Conservation (phyloP, 805 yeast species). For the Barnettozyma siamensis region DNA sequence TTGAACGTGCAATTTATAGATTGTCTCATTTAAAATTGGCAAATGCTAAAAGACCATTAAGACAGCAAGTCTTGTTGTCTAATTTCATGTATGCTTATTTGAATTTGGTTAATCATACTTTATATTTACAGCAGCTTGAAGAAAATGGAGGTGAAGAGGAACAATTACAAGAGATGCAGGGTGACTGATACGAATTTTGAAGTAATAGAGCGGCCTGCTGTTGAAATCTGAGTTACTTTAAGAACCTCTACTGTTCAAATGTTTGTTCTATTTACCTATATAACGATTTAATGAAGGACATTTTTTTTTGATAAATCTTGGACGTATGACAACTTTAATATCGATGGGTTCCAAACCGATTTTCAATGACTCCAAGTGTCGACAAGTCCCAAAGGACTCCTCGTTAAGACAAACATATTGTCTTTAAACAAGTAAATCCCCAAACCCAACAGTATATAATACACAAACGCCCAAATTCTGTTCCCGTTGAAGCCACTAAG, state of each 20-base stretch:
- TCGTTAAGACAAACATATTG: conserved; percentile 25
- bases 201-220: too few relatives aligned
- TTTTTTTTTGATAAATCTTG: too few relatives aligned
- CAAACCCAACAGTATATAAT: conserved; percentile 33
- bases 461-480: conserved; percentile 29
- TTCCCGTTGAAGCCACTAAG: conserved; percentile 15
- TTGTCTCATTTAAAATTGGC: conserved; percentile 90
- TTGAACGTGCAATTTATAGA: conserved; percentile 92
- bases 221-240: too few relatives aligned
- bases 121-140: conserved; percentile 62
- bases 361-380: too few relatives aligned
- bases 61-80: conserved; percentile 88
- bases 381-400: conserved; percentile 15
- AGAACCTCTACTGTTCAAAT: too few relatives aligned
- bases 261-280: too few relatives aligned
- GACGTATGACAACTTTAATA: too few relatives aligned
- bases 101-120: conserved; percentile 88
- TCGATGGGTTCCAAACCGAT: too few relatives aligned
- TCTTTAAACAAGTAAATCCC: conserved; percentile 39
- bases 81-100: conserved; percentile 97
- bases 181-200: too few relatives aligned
- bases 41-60: conserved; percentile 83
- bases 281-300: not conserved
- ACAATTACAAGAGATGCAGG: too few relatives aligned
- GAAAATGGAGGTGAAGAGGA: conserved; percentile 14